Evolutionary conservation across 78 protist genomes (phyloP), one percentile per base, ranked within the genome.

Genomic region (Thecamonas trahens): DNA sequence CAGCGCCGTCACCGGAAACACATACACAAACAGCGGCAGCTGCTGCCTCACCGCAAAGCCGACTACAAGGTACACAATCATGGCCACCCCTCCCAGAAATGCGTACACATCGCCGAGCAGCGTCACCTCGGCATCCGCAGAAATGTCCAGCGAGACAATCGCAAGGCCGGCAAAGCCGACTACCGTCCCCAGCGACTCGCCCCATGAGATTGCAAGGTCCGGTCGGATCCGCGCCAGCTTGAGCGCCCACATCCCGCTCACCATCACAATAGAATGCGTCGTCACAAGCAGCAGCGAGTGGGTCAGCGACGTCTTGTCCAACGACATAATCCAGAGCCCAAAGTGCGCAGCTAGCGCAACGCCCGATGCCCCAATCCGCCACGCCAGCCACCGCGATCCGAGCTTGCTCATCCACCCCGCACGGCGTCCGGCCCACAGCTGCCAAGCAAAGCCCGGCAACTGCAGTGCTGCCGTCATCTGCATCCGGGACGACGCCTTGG

Each of bases 271-370:
- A 8, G 87, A 82, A 0, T 57, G 63, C 18, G 75, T 53, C 24
- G 75, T 65, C 9, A 82, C 82, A 65, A 82, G 67, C 20, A 82
- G 76, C 35, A 82, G 67, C 35, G 71, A 42, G 58, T 74, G 82
- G 3, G 87, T 24, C 47, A 82, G 37, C 13, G 78, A 44, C 24
- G 87, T 82, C 49, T 62, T 26, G 71, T 68, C 70, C 26, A 82
- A 45, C 26, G 61, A 37, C 24, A 29, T 52, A 2, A 82, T 40
- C 87, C 87, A 82, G 24, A 67, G 34, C 24, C 61, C 81, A 65
- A 82, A 82, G 42, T 82, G 87, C 5, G 60, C 32, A 22, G 62
- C 68, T 29, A 80, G 72, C 3, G 45, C 40, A 5, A 71, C 13
- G 32, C 79, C 77, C 17, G 83, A 47, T 47, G n/a, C 53, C 26